Evolutionary conservation across 1,284 basidiomycete species (phyloP), one percentile per base, ranked within the genome.

Genomic region (Cutaneotrichosporon mucoides): DNA sequence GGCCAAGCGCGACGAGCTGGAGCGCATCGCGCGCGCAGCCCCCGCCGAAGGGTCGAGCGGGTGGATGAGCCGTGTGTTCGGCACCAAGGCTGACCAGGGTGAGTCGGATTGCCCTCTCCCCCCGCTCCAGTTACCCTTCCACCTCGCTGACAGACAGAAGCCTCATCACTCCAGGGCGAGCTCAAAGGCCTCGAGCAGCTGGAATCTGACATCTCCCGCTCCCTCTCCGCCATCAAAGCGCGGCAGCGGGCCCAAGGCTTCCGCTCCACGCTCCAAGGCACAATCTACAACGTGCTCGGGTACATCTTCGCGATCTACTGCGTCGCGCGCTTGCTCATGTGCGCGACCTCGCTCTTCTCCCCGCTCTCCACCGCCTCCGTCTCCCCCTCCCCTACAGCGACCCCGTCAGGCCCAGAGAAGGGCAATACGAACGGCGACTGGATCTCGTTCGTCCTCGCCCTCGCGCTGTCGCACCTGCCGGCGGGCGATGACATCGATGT

Each of bases 401-500:
- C 38, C 38, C 38, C 38, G 9, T 40, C 38, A 24, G 55, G 66
- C 24, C 62, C 66, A 43, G 66, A 55, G 43, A 69, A 69, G 54
- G 75, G 73, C 12, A 76, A 74, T 53, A 70, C 72, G 35, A 75
- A 77, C 58, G 76, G 76, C 35, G 78, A 79, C 62, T 79, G 78
- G 78, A 77, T 79, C 37, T 76, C 74, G 9, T 78, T 76, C 63
- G 64, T 76, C 34, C 66, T 79, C 47, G 73, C 68, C 0, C 60
- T 78, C 24, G 73, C 67, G 0, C 59, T 79, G 24, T 69, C 69
- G 40, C 71, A 75, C 8, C 61, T 78, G 3, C 76, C 75, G 2
- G 70, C 61, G 11, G 69, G 64, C 8, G 55, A 66, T 6, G 73
- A 76, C 56, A 66, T 74, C 42, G 76, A 79, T 60, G 73, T 78